Evolutionary conservation across 2,329 filamentous ascomycete species (phyloP), one percentile per base, ranked within the genome.

Genomic region (Aspergillus alliaceus): DNA sequence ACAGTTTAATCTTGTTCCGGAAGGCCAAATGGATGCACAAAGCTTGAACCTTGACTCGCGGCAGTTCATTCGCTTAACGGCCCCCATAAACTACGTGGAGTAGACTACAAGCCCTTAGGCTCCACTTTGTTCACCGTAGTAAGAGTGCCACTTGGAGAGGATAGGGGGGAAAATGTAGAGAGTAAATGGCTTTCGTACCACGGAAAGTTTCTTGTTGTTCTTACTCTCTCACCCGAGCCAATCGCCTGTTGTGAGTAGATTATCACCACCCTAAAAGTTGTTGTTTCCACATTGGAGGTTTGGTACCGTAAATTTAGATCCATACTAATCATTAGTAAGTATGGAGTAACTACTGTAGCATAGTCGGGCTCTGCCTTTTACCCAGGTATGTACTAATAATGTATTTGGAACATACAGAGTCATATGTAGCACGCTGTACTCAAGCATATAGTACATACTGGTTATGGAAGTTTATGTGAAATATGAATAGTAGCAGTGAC

Each of bases 11-110:
- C 53, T 56, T 25, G 20, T 46, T 58, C 42, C 39, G 53, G 59
- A 37, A 59, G 49, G 51, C 39, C 49, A 52, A 51, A 54, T 22
- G 49, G 49, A 60, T 54, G 51, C 27, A 49, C 44, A 50, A 60
- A 59, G 59, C 59, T 60, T 59, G 59, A 60, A 58, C 52, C 22
- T 49, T 44, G 44, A 27, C 44, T 42, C 32, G n/a, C 50, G 50
- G 8, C 22, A 37, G 31, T 37, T 60, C 18, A 60, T 60, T 59
- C 46, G 53, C 53, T 53, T 42, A 14, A 11, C n/a, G 37, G 39
- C 37, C 50, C 46, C 53, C 52, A 51, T 34, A 35, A 44, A 18
- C 40, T 29, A 6, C 40, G 7, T 27, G 11, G 12, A 57, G 55
- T 27, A 51, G 32, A 37, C 27, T 51, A 4, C 22, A 29, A 51